Percentiles rank a stretch among this genome's conserved stretches.
Conservation (phyloP, 495 filamentous ascomycete genomes). For the Penicillium arizonense region DNA sequence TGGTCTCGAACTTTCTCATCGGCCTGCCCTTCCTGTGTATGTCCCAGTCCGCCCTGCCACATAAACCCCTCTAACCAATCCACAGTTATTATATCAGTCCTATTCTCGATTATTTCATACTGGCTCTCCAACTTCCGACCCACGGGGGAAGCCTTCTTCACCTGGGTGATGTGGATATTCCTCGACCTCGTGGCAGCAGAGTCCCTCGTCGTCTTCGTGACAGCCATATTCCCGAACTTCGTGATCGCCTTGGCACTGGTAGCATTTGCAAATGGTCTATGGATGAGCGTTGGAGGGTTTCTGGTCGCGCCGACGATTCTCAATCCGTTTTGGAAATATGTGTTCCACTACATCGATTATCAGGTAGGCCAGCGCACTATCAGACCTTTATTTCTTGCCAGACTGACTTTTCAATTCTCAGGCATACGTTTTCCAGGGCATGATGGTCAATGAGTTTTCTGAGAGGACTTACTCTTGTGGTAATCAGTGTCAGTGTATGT, state of each 20-base stretch:
- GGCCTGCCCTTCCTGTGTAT: constrained; percentile 71
- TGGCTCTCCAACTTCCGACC: constrained; percentile 78
- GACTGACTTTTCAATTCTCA: constrained; percentile 7
- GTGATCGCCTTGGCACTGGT: constrained; percentile 72
- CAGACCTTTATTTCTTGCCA: background rate
- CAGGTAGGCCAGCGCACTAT: constrained; percentile 39
- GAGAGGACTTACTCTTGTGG: constrained; percentile 60
- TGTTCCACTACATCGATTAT: constrained; percentile 83
- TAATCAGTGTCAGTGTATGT: constrained; percentile 64
- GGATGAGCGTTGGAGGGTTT: constrained; percentile 84
- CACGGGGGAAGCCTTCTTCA: constrained; percentile 64
- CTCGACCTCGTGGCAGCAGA: constrained; percentile 80
- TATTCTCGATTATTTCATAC: constrained; percentile 74
- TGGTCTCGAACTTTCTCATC: constrained; percentile 76
- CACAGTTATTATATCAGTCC: constrained; percentile 62
- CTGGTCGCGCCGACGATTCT: constrained; percentile 66
- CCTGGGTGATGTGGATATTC: constrained; percentile 84
- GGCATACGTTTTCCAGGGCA: constrained; percentile 81
- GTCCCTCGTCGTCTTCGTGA: constrained; percentile 73
- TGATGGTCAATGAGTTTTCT: constrained; percentile 86
- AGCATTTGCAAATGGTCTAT: constrained; percentile 80
- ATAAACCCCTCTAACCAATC: background rate
- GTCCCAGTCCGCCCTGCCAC: background rate
- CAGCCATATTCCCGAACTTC: constrained; percentile 71
- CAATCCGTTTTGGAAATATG: constrained; percentile 82